Conservation (phyloP, 2,329 filamentous ascomycete species). For the Trichophyton rubrum region DNA sequence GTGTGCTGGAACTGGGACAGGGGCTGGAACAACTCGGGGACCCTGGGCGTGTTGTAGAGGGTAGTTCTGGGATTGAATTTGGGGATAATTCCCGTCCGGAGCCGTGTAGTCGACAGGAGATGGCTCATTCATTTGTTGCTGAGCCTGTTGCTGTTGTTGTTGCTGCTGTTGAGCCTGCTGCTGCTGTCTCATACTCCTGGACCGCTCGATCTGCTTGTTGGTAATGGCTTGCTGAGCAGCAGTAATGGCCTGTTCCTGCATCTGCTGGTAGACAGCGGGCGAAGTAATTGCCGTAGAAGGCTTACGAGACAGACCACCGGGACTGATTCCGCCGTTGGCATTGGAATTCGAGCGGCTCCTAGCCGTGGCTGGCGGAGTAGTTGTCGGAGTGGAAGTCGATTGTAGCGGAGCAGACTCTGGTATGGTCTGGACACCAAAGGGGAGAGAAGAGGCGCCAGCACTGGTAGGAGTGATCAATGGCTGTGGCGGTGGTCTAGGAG, state of each 20-base stretch:
- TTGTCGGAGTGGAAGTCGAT: too few relatives aligned
- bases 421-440: constrained; percentile 40
- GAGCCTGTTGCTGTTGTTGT: constrained; percentile 27
- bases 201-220: constrained; percentile 55
- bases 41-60: background rate
- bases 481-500: constrained; percentile 47
- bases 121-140: background rate
- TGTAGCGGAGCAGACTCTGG: constrained; percentile 44
- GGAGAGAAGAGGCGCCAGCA: constrained; percentile 33
- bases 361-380: constrained; percentile 31
- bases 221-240: constrained; percentile 66
- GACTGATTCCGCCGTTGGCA: constrained; percentile 28
- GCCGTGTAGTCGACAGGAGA: background rate
- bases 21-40: constrained; percentile 9
- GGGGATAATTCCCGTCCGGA: constrained; percentile 19
- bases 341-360: constrained; percentile 58
- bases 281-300: constrained; percentile 25
- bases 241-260: constrained; percentile 74
- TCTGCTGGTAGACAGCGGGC: constrained; percentile 44
- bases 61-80: background rate
- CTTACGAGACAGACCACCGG: constrained; percentile 22
- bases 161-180: constrained; percentile 41
- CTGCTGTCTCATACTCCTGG: constrained; percentile 58
- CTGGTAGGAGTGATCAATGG: constrained; percentile 39
- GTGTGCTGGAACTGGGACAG: background rate